A percentile compares a stretch with the other conserved stretches of the same genome.
phyloP scores from a whole-genome alignment of 345 rosid genomes.

The Citrus unshiu region DNA sequence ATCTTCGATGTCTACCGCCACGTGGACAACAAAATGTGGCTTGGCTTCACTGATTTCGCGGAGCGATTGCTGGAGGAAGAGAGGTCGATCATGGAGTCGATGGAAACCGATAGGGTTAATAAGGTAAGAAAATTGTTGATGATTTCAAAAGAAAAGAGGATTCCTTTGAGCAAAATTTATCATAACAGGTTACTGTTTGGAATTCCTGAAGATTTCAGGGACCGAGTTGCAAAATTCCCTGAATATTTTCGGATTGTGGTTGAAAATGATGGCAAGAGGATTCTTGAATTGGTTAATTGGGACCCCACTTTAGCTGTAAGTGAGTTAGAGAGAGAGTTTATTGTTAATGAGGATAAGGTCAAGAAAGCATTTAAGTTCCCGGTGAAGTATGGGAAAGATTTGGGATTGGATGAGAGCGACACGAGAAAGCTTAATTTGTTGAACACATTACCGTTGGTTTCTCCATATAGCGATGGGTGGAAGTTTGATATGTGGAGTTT shows the following conservation, averaged over 20 bases:
- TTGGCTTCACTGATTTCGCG: background rate
- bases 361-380: slow-evolving; percentile 67
- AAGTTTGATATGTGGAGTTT: slow-evolving; percentile 62
- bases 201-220: slow-evolving; percentile 85
- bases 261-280: slow-evolving; percentile 56
- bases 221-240: slow-evolving; percentile 61
- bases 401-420: slow-evolving; percentile 55
- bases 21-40: background rate
- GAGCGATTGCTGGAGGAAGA: background rate
- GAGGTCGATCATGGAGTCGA: background rate
- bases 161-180: slow-evolving; percentile 65
- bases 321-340: slow-evolving; percentile 55
- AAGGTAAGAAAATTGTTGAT: background rate
- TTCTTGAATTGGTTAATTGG: slow-evolving; percentile 80
- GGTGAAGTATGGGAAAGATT: slow-evolving; percentile 58
- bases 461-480: slow-evolving; percentile 75
- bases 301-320: slow-evolving; percentile 62
- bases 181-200: slow-evolving; percentile 76
- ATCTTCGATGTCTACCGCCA: background rate
- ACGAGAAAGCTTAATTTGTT: slow-evolving; percentile 47
- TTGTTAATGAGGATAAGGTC: slow-evolving; percentile 60
- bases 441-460: slow-evolving; percentile 75
- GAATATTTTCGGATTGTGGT: slow-evolving; percentile 53
- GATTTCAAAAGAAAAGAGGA: slow-evolving; percentile 37
- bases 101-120: background rate